phyloP scores from a whole-genome alignment of 345 rosid genomes.

The Combretum micranthum region DNA sequence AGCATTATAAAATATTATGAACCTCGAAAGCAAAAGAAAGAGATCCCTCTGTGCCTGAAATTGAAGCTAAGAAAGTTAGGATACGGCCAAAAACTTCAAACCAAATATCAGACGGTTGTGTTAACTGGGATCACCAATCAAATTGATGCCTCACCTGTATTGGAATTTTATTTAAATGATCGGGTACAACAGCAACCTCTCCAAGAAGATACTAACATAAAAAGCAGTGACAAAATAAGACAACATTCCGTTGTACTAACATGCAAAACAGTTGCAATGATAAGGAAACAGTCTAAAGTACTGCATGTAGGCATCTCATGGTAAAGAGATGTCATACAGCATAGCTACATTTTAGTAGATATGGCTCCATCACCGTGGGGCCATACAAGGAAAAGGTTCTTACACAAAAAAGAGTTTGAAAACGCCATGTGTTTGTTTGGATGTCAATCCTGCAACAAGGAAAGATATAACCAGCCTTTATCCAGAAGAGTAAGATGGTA shows the following conservation, averaged over 20 bases:
- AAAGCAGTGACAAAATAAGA: not conserved
- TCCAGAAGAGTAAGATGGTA: not conserved
- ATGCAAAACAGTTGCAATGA: no score
- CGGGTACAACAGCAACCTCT: constrained; percentile 70
- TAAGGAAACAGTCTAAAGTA: no score
- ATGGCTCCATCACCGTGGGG: not conserved
- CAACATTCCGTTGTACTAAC: no score
- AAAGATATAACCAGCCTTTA: constrained; percentile 4
- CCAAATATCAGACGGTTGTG: not conserved
- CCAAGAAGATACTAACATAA: constrained; percentile 75
- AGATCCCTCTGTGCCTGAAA: constrained; percentile 86
- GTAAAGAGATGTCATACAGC: not conserved
- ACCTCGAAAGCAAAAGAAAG: constrained; percentile 74
- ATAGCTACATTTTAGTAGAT: not conserved
- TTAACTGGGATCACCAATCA: not conserved
- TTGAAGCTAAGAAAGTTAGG: not conserved
- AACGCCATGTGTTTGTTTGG: constrained; percentile 78
- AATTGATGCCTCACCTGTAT: constrained; percentile 46
- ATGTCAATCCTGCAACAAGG: constrained; percentile 74
- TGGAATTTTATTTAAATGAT: constrained; percentile 63
- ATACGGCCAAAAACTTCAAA: no score
- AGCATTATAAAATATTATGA: constrained; percentile 82
- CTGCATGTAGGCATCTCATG: no score
- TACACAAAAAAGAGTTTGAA: constrained; percentile 75
- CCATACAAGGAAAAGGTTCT: constrained; percentile 12